phyloP scores from a whole-genome alignment of 129 eudicot species.

The Pittosporum tobira region DNA sequence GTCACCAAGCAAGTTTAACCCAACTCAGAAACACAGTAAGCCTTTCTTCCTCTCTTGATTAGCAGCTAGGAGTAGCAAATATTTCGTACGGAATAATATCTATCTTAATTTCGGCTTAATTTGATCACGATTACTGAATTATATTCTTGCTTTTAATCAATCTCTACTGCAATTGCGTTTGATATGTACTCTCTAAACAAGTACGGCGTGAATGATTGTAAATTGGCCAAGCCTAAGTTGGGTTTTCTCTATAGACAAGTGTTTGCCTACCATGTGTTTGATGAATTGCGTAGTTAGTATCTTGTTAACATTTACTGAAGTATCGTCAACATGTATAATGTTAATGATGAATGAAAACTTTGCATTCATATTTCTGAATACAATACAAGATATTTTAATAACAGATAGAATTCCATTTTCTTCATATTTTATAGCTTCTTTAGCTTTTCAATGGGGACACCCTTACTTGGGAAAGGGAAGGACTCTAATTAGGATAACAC shows the following conservation, averaged over 20 bases:
- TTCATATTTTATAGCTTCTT: background rate
- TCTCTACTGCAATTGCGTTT: background rate
- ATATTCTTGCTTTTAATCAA: no score
- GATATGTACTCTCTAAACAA: background rate
- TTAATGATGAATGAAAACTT: background rate
- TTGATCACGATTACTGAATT: no score
- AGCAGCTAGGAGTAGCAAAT: no score
- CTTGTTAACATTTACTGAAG: background rate
- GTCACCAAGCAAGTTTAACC: no score
- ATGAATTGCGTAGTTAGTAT: constrained; percentile 4
- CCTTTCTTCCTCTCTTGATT: no score
- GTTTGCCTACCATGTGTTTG: constrained; percentile 18
- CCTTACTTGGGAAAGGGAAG: background rate
- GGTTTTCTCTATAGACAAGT: background rate
- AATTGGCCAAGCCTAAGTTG: background rate
- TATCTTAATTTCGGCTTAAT: no score
- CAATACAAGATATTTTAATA: background rate
- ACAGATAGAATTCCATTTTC: no score
- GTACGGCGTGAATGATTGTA: background rate
- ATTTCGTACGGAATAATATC: no score
- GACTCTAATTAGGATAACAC: background rate
- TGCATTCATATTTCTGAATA: background rate
- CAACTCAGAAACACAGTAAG: no score
- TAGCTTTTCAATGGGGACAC: background rate
- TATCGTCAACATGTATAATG: background rate